These are phyloP conservation scores for Rhodomyrtus tomentosa DNA, from an alignment of 345 rosid genomes.

Conservation along the genomic window DNA sequence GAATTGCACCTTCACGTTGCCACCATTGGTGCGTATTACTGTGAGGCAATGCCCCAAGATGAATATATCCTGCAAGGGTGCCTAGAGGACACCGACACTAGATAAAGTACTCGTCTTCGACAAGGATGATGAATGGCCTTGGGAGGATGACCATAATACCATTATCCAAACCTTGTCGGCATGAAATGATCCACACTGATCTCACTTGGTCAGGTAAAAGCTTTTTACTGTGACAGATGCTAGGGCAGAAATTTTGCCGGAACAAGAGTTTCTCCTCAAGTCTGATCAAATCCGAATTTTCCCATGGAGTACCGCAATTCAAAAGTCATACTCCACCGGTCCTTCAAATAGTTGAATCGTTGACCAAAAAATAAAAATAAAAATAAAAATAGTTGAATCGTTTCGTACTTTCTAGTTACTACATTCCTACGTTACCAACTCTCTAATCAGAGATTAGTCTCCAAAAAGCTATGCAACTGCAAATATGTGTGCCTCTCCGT, in stretches of 20 bases:
- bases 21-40: neutral
- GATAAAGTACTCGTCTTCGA: neutral
- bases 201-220: neutral
- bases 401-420: neutral
- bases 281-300: neutral
- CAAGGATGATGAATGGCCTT: neutral
- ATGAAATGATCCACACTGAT: neutral
- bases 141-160: neutral
- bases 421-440: neutral
- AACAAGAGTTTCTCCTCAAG: neutral
- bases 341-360: neutral
- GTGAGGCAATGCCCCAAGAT: neutral
- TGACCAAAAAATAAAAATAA: too few relatives aligned
- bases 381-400: neutral
- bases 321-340: neutral
- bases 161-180: neutral
- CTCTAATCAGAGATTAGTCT: neutral
- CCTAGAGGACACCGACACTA: neutral
- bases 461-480: neutral
- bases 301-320: fast-evolving
- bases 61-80: neutral
- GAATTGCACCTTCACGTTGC: neutral
- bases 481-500: neutral
- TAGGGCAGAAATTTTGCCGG: neutral
- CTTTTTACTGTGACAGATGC: neutral